phyloP scores from a whole-genome alignment of 1,284 basidiomycete species.

The Mycosarcoma mackinlayi region DNA sequence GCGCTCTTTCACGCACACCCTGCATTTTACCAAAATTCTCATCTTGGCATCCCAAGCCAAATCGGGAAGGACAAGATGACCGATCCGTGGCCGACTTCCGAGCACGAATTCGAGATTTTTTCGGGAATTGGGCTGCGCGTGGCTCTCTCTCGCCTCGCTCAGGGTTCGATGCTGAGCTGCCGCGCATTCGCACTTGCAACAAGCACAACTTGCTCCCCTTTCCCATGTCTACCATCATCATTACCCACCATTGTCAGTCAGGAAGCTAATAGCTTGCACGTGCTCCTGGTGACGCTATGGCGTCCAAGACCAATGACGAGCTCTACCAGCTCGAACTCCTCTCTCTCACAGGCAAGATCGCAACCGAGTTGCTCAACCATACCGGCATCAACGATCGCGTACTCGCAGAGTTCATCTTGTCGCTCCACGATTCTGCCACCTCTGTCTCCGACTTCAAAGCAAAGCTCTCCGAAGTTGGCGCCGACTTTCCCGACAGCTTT shows the following conservation, averaged over 20 bases:
- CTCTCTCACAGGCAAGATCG: conserved; percentile 64
- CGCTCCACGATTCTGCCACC: conserved; percentile 85
- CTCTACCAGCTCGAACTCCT: conserved; percentile 66
- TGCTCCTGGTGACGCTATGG: too few relatives aligned
- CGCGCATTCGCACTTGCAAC: background rate
- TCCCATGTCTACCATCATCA: background rate
- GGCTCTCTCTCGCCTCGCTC: too few relatives aligned
- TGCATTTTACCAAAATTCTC: conserved; percentile 5
- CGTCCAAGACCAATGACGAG: conserved; percentile 42
- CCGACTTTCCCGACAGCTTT: conserved; percentile 88
- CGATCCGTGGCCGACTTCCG: conserved; percentile 19
- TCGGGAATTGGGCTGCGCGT: too few relatives aligned
- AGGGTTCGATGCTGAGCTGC: conserved; percentile 17
- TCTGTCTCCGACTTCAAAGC: conserved; percentile 82
- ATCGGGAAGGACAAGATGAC: too few relatives aligned
- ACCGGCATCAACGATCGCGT: conserved; percentile 80
- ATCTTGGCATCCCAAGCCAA: too few relatives aligned
- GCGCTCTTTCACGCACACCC: conserved; percentile 9
- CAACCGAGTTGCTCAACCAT: conserved; percentile 72
- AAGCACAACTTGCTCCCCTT: background rate
- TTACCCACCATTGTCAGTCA: too few relatives aligned
- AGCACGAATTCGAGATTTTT: conserved; percentile 1
- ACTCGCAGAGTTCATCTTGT: conserved; percentile 93
- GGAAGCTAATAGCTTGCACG: too few relatives aligned
- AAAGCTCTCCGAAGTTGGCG: conserved; percentile 82